Conservation (phyloP, 2,329 filamentous ascomycete genomes). For the Venturia oleaginea region DNA sequence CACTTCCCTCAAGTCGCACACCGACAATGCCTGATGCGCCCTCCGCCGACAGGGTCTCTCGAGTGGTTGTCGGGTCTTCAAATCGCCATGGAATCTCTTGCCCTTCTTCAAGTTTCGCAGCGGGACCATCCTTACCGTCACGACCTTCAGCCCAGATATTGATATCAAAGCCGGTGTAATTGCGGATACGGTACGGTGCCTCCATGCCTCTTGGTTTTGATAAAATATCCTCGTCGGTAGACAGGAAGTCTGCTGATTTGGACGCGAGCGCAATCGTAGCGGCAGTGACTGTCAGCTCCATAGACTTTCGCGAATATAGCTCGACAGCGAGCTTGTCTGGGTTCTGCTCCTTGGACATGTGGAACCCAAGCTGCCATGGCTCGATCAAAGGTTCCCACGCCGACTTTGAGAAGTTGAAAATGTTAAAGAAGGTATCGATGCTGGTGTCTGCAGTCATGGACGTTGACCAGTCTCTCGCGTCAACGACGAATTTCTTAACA, state of each 20-base stretch:
- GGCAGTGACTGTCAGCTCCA: slow-evolving; percentile 88
- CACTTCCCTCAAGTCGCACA: slow-evolving; percentile 81
- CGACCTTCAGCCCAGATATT: slow-evolving; percentile 71
- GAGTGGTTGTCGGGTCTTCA: slow-evolving; percentile 92
- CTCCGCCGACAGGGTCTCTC: slow-evolving; percentile 83
- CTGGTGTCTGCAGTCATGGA: slow-evolving; percentile 77
- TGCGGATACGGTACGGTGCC: slow-evolving; percentile 85
- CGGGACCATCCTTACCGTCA: slow-evolving; percentile 61
- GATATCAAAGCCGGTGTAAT: slow-evolving; percentile 90
- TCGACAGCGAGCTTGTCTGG: slow-evolving; percentile 75
- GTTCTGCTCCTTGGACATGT: slow-evolving; percentile 67
- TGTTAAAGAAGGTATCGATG: slow-evolving; percentile 90
- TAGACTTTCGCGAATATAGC: slow-evolving; percentile 75
- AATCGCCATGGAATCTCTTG: slow-evolving; percentile 93
- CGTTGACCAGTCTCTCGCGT: slow-evolving; percentile 84
- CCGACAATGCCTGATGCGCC: slow-evolving; percentile 70
- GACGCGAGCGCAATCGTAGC: slow-evolving; percentile 88
- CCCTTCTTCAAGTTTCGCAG: slow-evolving; percentile 73
- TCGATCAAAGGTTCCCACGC: slow-evolving; percentile 96
- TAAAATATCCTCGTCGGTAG: slow-evolving; percentile 79
- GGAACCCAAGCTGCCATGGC: slow-evolving; percentile 91
- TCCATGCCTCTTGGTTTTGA: slow-evolving; percentile 88
- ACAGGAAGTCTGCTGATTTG: slow-evolving; percentile 86
- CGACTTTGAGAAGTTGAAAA: slow-evolving; percentile 99
- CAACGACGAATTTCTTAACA: slow-evolving; percentile 78